Evolutionary conservation across 306 rosid genomes (phyloP).

Genomic region (Prunus campanulata): DNA sequence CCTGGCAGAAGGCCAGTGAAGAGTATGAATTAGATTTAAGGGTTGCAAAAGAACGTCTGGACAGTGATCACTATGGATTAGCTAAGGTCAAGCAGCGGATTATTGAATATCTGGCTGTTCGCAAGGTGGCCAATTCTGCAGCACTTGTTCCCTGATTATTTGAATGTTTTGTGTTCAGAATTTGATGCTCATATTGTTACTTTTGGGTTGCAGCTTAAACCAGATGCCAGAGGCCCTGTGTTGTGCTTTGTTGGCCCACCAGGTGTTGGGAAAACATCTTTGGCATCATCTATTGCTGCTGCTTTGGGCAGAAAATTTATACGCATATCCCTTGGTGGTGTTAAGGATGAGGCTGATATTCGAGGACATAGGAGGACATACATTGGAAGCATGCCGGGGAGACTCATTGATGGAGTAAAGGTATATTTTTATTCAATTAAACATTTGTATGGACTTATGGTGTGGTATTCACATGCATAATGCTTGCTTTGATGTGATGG

Average conservation of each 20-base stretch:
- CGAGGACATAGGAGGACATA: slow-evolving; percentile 98
- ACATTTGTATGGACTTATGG: background rate
- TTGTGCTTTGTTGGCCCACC: slow-evolving; percentile 98
- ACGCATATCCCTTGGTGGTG: slow-evolving; percentile 97
- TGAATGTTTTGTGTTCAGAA: slow-evolving; percentile 20
- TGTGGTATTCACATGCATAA: background rate
- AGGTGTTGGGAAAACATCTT: slow-evolving; percentile 95
- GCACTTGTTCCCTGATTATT: slow-evolving; percentile 4
- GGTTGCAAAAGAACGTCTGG: slow-evolving; percentile 86
- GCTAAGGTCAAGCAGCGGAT: slow-evolving; percentile 92
- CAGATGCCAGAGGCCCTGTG: slow-evolving; percentile 99
- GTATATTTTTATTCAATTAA: slow-evolving; percentile 26
- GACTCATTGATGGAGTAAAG: slow-evolving; percentile 95
- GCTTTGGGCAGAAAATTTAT: slow-evolving; percentile 87
- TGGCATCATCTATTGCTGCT: slow-evolving; percentile 95
- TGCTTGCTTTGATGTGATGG: background rate
- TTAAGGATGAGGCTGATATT: slow-evolving; percentile 96
- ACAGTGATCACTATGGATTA: slow-evolving; percentile 90
- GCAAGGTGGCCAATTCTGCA: slow-evolving; percentile 58
- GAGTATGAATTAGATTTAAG: slow-evolving; percentile 80
- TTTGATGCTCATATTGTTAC: slow-evolving; percentile 31
- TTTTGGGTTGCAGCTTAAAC: slow-evolving; percentile 75
- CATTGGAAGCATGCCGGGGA: slow-evolving; percentile 99
- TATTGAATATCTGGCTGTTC: slow-evolving; percentile 93
- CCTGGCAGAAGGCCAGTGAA: slow-evolving; percentile 85